Percentiles rank a stretch among this genome's conserved stretches.
phyloP scores from a whole-genome alignment of 345 rosid genomes.

The Linum tenue region DNA sequence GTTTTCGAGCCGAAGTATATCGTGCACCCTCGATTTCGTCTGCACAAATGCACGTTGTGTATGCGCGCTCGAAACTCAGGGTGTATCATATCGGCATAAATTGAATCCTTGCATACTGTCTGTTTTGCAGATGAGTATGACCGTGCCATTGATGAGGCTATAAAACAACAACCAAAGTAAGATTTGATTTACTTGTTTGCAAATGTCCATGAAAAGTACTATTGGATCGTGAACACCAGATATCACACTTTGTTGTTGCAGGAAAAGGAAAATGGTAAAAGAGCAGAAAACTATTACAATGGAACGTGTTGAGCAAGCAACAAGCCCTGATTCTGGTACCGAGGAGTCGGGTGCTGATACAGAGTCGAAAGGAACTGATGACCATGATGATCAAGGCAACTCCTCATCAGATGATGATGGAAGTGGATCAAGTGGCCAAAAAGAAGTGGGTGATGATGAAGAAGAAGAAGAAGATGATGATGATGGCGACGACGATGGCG shows the following conservation, averaged over 20 bases:
- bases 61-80: too few species aligned
- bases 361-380: slow-evolving; percentile 16
- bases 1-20: too few species aligned
- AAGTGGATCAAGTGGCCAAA: too few species aligned
- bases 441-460: too few species aligned
- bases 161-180: slow-evolving; percentile 44
- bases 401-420: too few species aligned
- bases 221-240: neutral
- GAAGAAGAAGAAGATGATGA: too few species aligned
- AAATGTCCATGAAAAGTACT: neutral
- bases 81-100: too few species aligned
- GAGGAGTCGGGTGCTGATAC: slow-evolving; percentile 12
- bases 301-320: slow-evolving; percentile 15
- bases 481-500: too few species aligned
- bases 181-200: slow-evolving; percentile 18
- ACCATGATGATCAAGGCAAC: too few species aligned
- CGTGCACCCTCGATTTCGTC: too few species aligned
- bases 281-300: slow-evolving; percentile 15
- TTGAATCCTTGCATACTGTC: too few species aligned
- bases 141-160: slow-evolving; percentile 61
- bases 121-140: slow-evolving; percentile 58
- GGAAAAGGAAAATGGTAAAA: slow-evolving; percentile 26
- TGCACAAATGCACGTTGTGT: too few species aligned
- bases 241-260: slow-evolving; percentile 18
- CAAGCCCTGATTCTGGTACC: slow-evolving; percentile 6